Conservation (phyloP, 139 green algal species). For the Marvania coccoides region DNA sequence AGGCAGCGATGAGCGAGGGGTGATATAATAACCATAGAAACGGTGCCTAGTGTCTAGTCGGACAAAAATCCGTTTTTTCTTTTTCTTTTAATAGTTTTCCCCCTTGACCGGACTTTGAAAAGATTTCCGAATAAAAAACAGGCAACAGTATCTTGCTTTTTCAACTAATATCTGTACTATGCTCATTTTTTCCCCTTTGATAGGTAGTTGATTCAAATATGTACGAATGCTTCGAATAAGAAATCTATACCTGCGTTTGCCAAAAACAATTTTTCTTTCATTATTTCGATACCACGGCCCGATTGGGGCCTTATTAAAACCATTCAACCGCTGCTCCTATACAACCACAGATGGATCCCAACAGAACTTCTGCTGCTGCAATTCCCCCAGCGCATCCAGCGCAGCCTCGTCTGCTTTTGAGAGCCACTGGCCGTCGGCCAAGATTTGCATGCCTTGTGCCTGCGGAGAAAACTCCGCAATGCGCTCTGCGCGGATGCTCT, state of each 20-base stretch:
- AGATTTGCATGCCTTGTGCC: constrained; percentile 6
- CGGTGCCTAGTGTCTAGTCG: no score
- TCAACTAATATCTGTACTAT: no score
- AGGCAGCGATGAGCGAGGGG: background rate
- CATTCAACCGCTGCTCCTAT: background rate
- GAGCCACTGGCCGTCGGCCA: constrained; percentile 10
- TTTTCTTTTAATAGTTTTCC: no score
- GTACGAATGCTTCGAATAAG: no score
- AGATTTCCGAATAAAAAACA: no score
- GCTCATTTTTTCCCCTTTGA: no score
- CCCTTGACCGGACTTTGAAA: no score
- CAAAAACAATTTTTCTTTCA: background rate
- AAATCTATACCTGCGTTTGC: no score
- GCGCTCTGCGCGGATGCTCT: background rate
- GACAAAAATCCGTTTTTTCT: no score
- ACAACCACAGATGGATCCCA: constrained; percentile 44
- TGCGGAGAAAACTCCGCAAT: background rate
- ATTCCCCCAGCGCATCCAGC: constrained; percentile 38
- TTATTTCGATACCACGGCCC: background rate
- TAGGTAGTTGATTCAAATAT: background rate
- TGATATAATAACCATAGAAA: background rate
- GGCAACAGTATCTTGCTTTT: no score
- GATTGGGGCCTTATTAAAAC: background rate
- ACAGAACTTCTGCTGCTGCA: constrained; percentile 51
- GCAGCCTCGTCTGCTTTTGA: constrained; percentile 8